Conservation (phyloP, 176 grass and related monocot species). For the Oryza brachyantha region DNA sequence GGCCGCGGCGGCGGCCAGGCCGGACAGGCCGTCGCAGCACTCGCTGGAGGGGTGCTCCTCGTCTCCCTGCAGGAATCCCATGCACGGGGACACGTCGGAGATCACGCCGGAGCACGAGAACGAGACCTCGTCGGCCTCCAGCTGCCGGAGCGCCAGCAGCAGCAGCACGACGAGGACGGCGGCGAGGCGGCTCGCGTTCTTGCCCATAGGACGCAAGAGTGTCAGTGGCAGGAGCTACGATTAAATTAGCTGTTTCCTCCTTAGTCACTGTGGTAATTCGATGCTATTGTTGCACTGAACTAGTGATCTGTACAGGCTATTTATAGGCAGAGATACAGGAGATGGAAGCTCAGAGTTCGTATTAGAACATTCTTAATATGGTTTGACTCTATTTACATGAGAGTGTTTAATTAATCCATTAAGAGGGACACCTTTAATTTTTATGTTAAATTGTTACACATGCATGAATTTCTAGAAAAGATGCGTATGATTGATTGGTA, state of each 20-base stretch:
- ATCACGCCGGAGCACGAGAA: conserved; percentile 33
- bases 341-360: neutral
- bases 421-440: neutral
- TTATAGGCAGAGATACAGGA: conserved; percentile 13
- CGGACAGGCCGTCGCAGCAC: conserved; percentile 44
- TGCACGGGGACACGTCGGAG: conserved; percentile 30
- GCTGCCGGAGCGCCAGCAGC: conserved; percentile 1
- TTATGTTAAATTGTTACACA: neutral
- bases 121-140: neutral
- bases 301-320: neutral
- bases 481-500: neutral
- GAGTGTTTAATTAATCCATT: neutral
- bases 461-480: neutral
- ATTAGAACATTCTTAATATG: neutral
- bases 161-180: conserved; percentile 2
- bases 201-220: too few relatives aligned
- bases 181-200: neutral
- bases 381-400: too few relatives aligned
- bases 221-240: neutral
- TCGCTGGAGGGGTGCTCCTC: neutral
- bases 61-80: conserved; percentile 33
- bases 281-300: neutral
- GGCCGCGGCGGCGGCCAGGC: conserved; percentile 17
- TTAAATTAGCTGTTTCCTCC: neutral
- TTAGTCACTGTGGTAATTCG: neutral